A percentile compares a stretch with the other conserved stretches of the same genome.
Evolutionary conservation across 805 yeast genomes (phyloP).

Genomic region (Wickerhamiella alocasiicola): DNA sequence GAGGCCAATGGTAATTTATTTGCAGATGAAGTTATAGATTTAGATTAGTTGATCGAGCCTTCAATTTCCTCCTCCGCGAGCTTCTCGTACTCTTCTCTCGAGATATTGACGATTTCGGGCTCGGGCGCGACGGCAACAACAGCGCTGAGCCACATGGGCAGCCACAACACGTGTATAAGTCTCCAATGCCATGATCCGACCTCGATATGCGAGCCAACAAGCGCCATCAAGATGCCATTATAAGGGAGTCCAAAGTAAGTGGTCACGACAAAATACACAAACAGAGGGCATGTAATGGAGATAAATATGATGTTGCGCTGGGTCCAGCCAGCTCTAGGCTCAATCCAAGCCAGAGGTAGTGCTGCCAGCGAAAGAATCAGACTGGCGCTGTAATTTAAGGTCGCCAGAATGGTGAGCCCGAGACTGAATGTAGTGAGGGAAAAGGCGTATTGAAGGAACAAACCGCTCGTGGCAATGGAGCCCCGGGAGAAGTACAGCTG

Average conservation of each 20-base stretch:
- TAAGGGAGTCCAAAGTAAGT: slow-evolving; percentile 27
- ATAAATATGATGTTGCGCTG: slow-evolving; percentile 21
- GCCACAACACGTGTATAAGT: slow-evolving; percentile 61
- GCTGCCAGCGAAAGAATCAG: slow-evolving; percentile 56
- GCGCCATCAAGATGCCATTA: slow-evolving; percentile 35
- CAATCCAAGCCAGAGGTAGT: slow-evolving; percentile 60
- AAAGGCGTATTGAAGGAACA: slow-evolving; percentile 23
- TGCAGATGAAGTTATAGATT: slow-evolving; percentile 9
- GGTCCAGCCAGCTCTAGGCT: slow-evolving; percentile 22
- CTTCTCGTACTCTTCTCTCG: slow-evolving; percentile 9
- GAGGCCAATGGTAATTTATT: slow-evolving; percentile 10
- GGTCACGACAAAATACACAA: slow-evolving; percentile 27
- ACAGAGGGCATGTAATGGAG: slow-evolving; percentile 35
- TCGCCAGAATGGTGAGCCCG: slow-evolving; percentile 57
- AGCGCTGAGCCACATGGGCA: slow-evolving; percentile 59
- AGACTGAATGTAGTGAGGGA: slow-evolving; percentile 54
- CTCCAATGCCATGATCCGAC: slow-evolving; percentile 81
- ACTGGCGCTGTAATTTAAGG: slow-evolving; percentile 76
- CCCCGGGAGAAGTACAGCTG: slow-evolving; percentile 4
- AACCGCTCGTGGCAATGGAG: slow-evolving; percentile 3
- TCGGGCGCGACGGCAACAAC: slow-evolving; percentile 4
- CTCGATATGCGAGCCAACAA: slow-evolving; percentile 52
- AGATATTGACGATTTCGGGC: slow-evolving; percentile 3
- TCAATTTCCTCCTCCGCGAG: slow-evolving; percentile 5
- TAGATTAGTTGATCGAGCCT: neutral